Percentiles rank a stretch among this genome's conserved stretches.
Conservation (phyloP, 83 land plant species). For the Diphasiastrum complanatum region DNA sequence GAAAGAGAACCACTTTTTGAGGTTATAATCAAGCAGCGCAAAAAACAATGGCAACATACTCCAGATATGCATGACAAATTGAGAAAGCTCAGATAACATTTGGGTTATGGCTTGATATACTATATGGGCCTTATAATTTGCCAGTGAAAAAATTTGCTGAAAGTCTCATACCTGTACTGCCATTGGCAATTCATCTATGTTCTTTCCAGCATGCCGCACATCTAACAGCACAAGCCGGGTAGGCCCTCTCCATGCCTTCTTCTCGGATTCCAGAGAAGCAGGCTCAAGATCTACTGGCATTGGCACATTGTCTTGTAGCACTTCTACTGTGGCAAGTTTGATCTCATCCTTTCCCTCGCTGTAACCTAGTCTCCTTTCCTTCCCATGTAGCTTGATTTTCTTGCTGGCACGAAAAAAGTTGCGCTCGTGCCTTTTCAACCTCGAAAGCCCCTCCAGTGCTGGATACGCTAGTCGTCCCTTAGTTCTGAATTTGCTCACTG, state of each 20-base stretch:
- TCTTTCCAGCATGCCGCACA: constrained; percentile 43
- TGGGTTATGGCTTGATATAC: too few relatives aligned
- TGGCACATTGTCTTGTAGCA: too few relatives aligned
- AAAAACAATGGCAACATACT: too few relatives aligned
- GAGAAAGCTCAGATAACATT: too few relatives aligned
- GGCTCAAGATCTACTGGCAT: too few relatives aligned
- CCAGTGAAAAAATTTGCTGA: too few relatives aligned
- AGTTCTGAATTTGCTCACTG: neutral
- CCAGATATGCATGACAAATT: too few relatives aligned
- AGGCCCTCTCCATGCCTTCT: constrained; percentile 57
- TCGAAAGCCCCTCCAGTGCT: constrained; percentile 53
- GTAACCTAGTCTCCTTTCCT: constrained; percentile 18
- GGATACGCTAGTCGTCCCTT: constrained; percentile 26
- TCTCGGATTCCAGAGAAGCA: constrained; percentile 36
- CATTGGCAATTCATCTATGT: constrained; percentile 52
- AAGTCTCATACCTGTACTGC: constrained; percentile 60
- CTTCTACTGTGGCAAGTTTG: too few relatives aligned
- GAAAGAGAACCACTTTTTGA: neutral
- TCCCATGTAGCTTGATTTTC: neutral
- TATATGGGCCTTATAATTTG: too few relatives aligned
- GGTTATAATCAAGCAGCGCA: too few relatives aligned
- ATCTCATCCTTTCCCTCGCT: too few relatives aligned
- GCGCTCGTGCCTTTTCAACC: constrained; percentile 33
- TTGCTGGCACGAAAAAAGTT: constrained; percentile 20
- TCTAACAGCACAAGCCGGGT: constrained; percentile 84